Base-by-base conservation (phyloP, 352 stramenopile species). In the Phytophthora lateralis region DNA sequence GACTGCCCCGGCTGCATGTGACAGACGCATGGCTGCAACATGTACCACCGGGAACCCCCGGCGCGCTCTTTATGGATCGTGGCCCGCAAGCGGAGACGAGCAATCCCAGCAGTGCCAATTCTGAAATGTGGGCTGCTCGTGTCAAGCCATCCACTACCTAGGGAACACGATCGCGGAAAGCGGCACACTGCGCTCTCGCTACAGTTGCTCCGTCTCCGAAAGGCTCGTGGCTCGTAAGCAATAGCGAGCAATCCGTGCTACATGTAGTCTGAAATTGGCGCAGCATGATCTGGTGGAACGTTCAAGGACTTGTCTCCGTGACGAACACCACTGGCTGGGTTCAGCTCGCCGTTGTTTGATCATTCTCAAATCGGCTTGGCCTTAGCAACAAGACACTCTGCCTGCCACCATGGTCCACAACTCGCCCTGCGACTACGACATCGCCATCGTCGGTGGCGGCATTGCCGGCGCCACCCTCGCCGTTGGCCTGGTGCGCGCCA, bases 391-490 rank as follows among this genome's bases (percentile, higher is more conserved):
- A 27, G 0, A 37, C 32, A 9, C 20, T 21, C 15, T 34, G 24
- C 15, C 12, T 52, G 18, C 26, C 8, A 48, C 11, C 9, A 73
- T 73, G 65, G 60, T 62, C 32, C 54, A 55, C 34, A 66, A 46
- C 53, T 69, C 54, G 21, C 15, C 41, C 9, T 30, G 42, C 21
- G 64, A 73, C 56, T 75, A 63, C 37, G 56, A 75, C 47, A 68
- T 75, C 34, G 62, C 62, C 43, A 75, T 75, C 35, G 47, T 75
- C 29, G 52, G 62, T 38, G 66, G 62, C 15, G 62, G 66, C 29
- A 75, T 75, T 48, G 62, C 66, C 21, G 66, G 66, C 18, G 47
- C 39, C 37, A 75, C 66, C 42, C 66, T 75, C 18, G 62, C 62
- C 38, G 34, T 69, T 14, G 66, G 55, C 6, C 56, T 75, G 1